A percentile compares a stretch with the other conserved stretches of the same genome.
Evolutionary conservation across 345 rosid species (phyloP).

Genomic region (Acer yangbiense): DNA sequence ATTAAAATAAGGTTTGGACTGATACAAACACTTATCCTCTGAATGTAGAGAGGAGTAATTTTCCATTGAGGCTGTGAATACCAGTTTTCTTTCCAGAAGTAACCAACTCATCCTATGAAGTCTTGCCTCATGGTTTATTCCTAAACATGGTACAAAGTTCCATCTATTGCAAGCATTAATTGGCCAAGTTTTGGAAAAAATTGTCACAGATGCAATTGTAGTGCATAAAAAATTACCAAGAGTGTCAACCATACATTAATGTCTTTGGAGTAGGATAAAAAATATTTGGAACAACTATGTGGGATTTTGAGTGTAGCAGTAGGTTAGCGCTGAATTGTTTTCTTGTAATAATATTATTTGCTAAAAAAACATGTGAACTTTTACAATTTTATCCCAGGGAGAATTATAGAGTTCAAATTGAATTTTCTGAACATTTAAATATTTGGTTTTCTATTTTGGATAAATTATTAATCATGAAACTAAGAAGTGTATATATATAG

Average conservation of each 20-base stretch:
- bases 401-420: background rate
- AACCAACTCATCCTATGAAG: slow-evolving; percentile 16
- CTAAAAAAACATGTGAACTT: background rate
- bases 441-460: background rate
- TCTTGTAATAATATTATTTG: background rate
- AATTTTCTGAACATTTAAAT: background rate
- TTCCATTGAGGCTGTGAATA: slow-evolving; percentile 15
- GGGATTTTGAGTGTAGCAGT: background rate
- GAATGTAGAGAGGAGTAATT: slow-evolving; percentile 17
- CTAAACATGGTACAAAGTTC: background rate
- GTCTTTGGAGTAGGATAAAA: background rate
- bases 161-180: slow-evolving; percentile 10
- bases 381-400: background rate
- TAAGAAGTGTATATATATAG: background rate
- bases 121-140: slow-evolving; percentile 20
- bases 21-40: slow-evolving; percentile 14
- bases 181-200: slow-evolving; percentile 4
- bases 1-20: slow-evolving; percentile 11
- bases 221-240: background rate
- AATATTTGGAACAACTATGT: background rate
- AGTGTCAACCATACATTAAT: background rate
- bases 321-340: background rate
- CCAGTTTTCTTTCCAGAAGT: slow-evolving; percentile 13
- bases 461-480: background rate
- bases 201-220: background rate